phyloP scores from a whole-genome alignment of 805 yeast species.

The Candida glaebosa region DNA sequence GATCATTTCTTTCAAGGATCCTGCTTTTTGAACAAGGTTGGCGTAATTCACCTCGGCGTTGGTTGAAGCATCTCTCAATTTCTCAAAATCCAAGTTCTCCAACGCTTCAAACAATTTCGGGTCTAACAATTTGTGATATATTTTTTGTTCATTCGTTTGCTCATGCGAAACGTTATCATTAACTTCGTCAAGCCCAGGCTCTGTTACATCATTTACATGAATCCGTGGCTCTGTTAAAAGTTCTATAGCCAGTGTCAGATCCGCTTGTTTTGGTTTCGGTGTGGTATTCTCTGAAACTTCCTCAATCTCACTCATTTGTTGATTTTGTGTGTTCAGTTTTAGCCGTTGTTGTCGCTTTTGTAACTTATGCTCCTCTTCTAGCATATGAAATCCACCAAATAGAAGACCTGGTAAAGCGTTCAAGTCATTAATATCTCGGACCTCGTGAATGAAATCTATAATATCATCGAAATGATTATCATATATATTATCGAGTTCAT shows the following conservation, averaged over 20 bases:
- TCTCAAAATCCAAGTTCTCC: constrained; percentile 23
- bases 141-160: constrained; percentile 12
- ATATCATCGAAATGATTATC: constrained; percentile 58
- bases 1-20: constrained; percentile 23
- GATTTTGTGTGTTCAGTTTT: constrained; percentile 9
- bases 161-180: neutral
- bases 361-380: constrained; percentile 30
- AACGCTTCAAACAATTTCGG: constrained; percentile 26
- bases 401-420: constrained; percentile 32
- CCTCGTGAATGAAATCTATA: constrained; percentile 35
- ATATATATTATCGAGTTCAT: constrained; percentile 71
- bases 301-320: neutral
- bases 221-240: neutral
- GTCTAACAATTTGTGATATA: constrained; percentile 22
- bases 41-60: constrained; percentile 9
- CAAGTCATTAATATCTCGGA: constrained; percentile 34
- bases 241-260: neutral
- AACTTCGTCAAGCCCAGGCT: neutral
- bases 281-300: neutral
- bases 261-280: neutral
- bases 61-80: constrained; percentile 16
- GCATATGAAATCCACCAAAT: constrained; percentile 34
- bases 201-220: neutral
- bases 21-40: constrained; percentile 23
- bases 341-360: constrained; percentile 23